A percentile compares a stretch with the other conserved stretches of the same genome.
phyloP scores from a whole-genome alignment of 176 grass and related monocot genomes.

The Cymbopogon citratus region DNA sequence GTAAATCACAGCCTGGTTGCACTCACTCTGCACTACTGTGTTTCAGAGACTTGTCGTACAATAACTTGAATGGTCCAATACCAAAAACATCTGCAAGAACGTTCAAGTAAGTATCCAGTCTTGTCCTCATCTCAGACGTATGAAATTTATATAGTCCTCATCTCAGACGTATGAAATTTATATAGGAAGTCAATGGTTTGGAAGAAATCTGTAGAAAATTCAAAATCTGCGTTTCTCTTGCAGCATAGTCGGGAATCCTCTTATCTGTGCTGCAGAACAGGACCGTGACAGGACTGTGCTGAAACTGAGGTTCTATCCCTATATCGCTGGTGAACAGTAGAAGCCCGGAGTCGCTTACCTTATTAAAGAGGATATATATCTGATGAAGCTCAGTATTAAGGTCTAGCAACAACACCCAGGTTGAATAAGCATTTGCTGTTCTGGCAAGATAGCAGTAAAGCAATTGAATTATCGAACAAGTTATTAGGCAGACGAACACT shows the following conservation, averaged over 20 bases:
- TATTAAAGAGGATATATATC: background rate
- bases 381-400: background rate
- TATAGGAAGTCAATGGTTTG: background rate
- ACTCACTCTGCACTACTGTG: background rate
- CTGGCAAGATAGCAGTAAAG: background rate
- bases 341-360: slow-evolving; percentile 40
- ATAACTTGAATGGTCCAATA: slow-evolving; percentile 66
- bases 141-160: background rate
- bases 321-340: slow-evolving; percentile 26
- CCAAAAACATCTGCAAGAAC: slow-evolving; percentile 50
- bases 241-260: slow-evolving; percentile 80
- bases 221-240: background rate
- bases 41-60: slow-evolving; percentile 71
- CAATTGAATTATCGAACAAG: background rate
- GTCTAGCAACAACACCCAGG: background rate
- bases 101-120: slow-evolving; percentile 53
- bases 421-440: background rate
- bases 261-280: slow-evolving; percentile 47
- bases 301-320: slow-evolving; percentile 35
- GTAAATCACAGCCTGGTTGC: background rate
- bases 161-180: background rate
- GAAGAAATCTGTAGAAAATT: background rate
- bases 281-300: slow-evolving; percentile 45
- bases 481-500: background rate
- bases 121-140: background rate